These are phyloP conservation scores for Trichosanthes truncata DNA, from an alignment of 306 rosid genomes.

Conservation along the genomic window DNA sequence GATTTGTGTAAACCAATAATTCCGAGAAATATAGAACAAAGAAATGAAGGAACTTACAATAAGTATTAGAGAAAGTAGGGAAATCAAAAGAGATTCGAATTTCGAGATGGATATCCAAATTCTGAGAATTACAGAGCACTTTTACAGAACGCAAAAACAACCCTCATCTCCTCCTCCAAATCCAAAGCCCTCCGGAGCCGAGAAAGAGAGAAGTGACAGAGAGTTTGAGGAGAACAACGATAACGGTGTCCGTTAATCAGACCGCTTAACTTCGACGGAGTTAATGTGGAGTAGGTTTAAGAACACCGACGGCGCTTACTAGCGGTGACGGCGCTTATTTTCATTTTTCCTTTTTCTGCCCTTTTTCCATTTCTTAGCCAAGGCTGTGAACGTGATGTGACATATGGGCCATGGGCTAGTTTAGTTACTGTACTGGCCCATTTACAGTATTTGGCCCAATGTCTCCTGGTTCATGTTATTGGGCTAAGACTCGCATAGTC, in stretches of 20 bases:
- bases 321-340: constrained; percentile 15
- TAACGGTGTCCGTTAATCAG: constrained; percentile 10
- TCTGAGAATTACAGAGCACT: not conserved
- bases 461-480: not conserved
- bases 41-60: not conserved
- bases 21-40: not conserved
- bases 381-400: not conserved
- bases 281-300: not conserved
- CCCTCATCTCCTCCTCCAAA: constrained; percentile 1
- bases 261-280: constrained; percentile 6
- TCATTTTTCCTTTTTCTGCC: not conserved
- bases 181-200: constrained; percentile 1
- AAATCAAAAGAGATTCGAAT: not conserved
- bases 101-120: not conserved
- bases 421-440: not conserved
- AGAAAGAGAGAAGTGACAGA: not conserved
- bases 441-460: not conserved
- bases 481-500: not conserved
- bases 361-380: not conserved
- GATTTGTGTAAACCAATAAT: not conserved
- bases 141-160: not conserved
- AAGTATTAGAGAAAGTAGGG: not conserved
- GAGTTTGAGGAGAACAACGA: constrained; percentile 7
- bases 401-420: not conserved
- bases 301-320: not conserved